Conservation (phyloP, 768 basidiomycete genomes). For the Suillus variegatus region DNA sequence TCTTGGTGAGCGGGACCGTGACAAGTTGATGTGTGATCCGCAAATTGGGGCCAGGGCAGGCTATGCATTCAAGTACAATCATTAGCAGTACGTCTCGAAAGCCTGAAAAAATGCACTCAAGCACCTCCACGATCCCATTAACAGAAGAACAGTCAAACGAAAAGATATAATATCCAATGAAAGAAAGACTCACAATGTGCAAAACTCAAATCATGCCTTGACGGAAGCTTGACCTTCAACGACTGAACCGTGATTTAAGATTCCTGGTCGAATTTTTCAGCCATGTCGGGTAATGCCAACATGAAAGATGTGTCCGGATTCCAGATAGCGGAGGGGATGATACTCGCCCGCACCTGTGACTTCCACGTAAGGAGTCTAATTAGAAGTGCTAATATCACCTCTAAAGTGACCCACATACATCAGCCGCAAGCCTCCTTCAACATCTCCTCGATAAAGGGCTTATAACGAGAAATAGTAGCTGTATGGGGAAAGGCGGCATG, state of each 20-base stretch:
- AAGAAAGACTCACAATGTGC: constrained; percentile 53
- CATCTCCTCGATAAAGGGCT: background rate
- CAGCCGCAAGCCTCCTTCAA: background rate
- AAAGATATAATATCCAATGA: too few relatives aligned
- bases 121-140: too few relatives aligned
- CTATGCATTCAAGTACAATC: too few relatives aligned
- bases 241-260: constrained; percentile 47
- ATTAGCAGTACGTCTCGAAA: too few relatives aligned
- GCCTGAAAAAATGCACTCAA: too few relatives aligned
- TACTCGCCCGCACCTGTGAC: too few relatives aligned
- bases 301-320: constrained; percentile 46
- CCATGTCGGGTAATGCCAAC: constrained; percentile 53
- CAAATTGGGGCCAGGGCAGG: too few relatives aligned
- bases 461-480: too few relatives aligned
- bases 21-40: too few relatives aligned
- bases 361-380: background rate
- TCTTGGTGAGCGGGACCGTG: too few relatives aligned
- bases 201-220: constrained; percentile 65
- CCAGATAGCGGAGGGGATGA: constrained; percentile 44
- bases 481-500: too few relatives aligned
- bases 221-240: constrained; percentile 56
- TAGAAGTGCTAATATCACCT: background rate
- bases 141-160: too few relatives aligned
- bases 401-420: background rate
- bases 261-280: constrained; percentile 57